Percentiles rank a stretch among this genome's conserved stretches.
Conservation (phyloP, 257 asterid genomes). For the Jasminum sambac region DNA sequence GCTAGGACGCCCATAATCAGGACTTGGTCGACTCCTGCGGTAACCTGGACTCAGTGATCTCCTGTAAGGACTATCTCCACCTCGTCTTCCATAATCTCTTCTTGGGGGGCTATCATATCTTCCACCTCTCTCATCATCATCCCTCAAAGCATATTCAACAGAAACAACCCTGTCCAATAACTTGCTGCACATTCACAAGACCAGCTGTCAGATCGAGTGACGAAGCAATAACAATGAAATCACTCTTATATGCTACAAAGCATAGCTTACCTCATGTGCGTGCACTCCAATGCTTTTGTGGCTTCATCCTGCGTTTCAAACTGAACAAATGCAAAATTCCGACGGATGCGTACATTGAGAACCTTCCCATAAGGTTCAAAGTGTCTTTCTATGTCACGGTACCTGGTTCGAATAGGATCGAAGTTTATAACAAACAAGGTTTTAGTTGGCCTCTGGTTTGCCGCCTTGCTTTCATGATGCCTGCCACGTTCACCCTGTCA, state of each 20-base stretch:
- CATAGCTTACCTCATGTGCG: constrained; percentile 77
- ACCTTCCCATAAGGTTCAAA: constrained; percentile 88
- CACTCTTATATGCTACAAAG: not conserved
- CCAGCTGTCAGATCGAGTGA: constrained; percentile 10
- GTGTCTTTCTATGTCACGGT: constrained; percentile 76
- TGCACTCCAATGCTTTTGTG: constrained; percentile 84
- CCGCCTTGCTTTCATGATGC: constrained; percentile 64
- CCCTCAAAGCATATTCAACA: constrained; percentile 91
- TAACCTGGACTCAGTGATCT: constrained; percentile 70
- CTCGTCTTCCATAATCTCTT: constrained; percentile 58
- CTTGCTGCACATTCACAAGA: constrained; percentile 53
- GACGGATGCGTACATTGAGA: constrained; percentile 70
- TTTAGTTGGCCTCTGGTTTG: constrained; percentile 74
- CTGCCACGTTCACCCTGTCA: constrained; percentile 86
- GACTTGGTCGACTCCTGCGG: constrained; percentile 67
- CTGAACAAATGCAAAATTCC: constrained; percentile 95
- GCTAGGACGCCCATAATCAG: constrained; percentile 37
- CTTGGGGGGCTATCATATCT: constrained; percentile 51
- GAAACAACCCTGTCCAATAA: constrained; percentile 83
- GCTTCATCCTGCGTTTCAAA: constrained; percentile 92
- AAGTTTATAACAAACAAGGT: constrained; percentile 90
- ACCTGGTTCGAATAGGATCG: constrained; percentile 72
- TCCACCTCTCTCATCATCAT: constrained; percentile 78
- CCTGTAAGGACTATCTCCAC: constrained; percentile 47
- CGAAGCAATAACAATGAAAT: not conserved